Evolutionary conservation across 2,329 filamentous ascomycete species (phyloP), one percentile per base, ranked within the genome.

Genomic region (Huntiella bhutanensis): DNA sequence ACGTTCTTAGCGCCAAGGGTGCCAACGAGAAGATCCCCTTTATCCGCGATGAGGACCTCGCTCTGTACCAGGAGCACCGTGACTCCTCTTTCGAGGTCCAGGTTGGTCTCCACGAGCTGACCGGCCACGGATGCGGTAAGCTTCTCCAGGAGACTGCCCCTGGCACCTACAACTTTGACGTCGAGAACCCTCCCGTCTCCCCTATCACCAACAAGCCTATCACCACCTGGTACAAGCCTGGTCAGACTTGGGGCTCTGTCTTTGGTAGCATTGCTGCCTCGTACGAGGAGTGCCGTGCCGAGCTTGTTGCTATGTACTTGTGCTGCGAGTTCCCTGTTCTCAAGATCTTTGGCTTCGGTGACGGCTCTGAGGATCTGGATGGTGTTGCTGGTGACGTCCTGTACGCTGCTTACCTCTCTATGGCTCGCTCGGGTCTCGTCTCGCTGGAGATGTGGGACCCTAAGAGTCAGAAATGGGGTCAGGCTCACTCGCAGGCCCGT

Each of bases 401-500:
- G 5, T 95, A 88, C 56, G 77, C 79, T 0, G 79, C 82, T 2
- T 98, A 96, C 60, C 73, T 98, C 7, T 77, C 79, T 54, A 96
- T 98, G 88, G 91, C 91, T 11, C 77, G 87, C 34, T 85, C 86
- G n/a, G 91, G 91, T 51, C 69, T 98, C 39, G 75, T 78, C 4
- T 82, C 87, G 1, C 71, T 96, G 16, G 88, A 96, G 59, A 85
- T 91, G 69, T 96, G 86, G 86, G 86, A 95, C 56, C 86, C 86
- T 4, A 87, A 87, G 65, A 78, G 73, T 55, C 70, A 77, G 53
- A 94, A 93, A 65, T 94, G 87, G 87, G 87, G 87, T 6, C 87
- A 94, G 62, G 74, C 82, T 52, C 86, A 94, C 59, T 92, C 85
- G 63, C 85, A 93, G 62, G 87, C 86, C 16, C 81, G 87, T 8